Percentiles rank a stretch among this genome's conserved stretches.
Conservation (phyloP, 2,329 filamentous ascomycete genomes). For the Sarocladium brachiariae region DNA sequence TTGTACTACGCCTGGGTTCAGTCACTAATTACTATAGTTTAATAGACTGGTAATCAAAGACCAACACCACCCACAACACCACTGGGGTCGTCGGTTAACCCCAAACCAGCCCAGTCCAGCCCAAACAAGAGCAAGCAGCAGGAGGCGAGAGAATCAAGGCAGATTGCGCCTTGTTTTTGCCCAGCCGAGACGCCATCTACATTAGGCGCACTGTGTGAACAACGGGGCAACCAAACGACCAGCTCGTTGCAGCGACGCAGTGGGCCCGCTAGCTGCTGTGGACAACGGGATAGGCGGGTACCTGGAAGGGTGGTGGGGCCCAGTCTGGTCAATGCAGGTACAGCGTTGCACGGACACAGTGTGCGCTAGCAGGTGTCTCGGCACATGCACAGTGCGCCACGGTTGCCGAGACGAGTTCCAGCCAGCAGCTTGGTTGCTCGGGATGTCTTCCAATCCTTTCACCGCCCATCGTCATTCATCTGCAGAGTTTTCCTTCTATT, state of each 20-base stretch:
- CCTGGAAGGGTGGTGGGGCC: neutral
- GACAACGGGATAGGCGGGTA: slow-evolving; percentile 4
- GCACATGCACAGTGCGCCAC: neutral
- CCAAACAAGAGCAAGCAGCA: neutral
- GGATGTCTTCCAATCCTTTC: too few species aligned
- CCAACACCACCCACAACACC: too few species aligned
- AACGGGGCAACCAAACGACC: neutral
- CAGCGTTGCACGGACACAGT: neutral
- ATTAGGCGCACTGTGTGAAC: neutral
- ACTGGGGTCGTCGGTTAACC: too few species aligned
- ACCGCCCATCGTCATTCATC: too few species aligned
- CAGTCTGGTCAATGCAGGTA: slow-evolving; percentile 3
- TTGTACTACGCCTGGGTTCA: too few species aligned
- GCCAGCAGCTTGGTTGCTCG: too few species aligned
- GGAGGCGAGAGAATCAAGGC: slow-evolving; percentile 3
- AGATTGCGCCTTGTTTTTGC: slow-evolving; percentile 6
- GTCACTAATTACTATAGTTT: neutral
- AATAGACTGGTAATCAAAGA: too few species aligned
- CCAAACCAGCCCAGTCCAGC: too few species aligned
- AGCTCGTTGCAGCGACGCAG: too few species aligned
- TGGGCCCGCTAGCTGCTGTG: too few species aligned
- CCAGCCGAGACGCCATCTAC: neutral
- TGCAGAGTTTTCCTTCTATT: too few species aligned
- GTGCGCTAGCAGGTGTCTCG: neutral
- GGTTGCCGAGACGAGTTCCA: too few species aligned